Evolutionary conservation across 2,329 filamentous ascomycete genomes (phyloP).

Genomic region (Cytospora mali): DNA sequence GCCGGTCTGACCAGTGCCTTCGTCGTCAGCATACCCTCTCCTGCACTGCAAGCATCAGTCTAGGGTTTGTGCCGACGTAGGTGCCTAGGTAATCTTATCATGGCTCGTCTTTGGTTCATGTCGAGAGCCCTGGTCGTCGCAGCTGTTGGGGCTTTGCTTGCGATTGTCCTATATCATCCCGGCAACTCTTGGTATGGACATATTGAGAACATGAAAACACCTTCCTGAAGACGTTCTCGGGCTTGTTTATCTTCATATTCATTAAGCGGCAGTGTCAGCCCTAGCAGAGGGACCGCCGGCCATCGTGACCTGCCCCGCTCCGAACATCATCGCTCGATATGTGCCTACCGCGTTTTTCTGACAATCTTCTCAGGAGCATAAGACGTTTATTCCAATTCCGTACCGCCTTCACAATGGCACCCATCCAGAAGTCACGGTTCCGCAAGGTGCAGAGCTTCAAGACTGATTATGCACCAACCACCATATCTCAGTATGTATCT

Average conservation of each 20-base stretch:
- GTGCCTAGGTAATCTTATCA: slow-evolving; percentile 7
- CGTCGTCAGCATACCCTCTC: slow-evolving; percentile 9
- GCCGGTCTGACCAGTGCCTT: background rate
- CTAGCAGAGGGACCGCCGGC: background rate
- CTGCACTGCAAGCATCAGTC: slow-evolving; percentile 12
- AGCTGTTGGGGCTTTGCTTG: slow-evolving; percentile 12
- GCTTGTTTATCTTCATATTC: background rate
- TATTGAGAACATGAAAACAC: background rate
- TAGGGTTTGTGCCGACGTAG: slow-evolving; percentile 10
- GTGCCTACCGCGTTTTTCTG: slow-evolving; percentile 23
- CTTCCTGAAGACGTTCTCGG: background rate
- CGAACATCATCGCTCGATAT: background rate
- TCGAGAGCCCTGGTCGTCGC: slow-evolving; percentile 10
- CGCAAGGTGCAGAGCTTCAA: slow-evolving; percentile 83
- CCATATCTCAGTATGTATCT: slow-evolving; percentile 94
- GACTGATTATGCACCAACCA: slow-evolving; percentile 85
- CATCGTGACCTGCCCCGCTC: background rate
- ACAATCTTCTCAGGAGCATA: slow-evolving; percentile 30
- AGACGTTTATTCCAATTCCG: slow-evolving; percentile 30
- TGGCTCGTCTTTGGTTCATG: slow-evolving; percentile 5
- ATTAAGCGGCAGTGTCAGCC: background rate
- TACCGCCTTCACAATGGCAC: slow-evolving; percentile 54
- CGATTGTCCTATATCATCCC: slow-evolving; percentile 12
- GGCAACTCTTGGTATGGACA: slow-evolving; percentile 11
- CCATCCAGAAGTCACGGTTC: slow-evolving; percentile 64